phyloP scores from a whole-genome alignment of 2,329 filamentous ascomycete genomes.

The Fusarium chaquense region DNA sequence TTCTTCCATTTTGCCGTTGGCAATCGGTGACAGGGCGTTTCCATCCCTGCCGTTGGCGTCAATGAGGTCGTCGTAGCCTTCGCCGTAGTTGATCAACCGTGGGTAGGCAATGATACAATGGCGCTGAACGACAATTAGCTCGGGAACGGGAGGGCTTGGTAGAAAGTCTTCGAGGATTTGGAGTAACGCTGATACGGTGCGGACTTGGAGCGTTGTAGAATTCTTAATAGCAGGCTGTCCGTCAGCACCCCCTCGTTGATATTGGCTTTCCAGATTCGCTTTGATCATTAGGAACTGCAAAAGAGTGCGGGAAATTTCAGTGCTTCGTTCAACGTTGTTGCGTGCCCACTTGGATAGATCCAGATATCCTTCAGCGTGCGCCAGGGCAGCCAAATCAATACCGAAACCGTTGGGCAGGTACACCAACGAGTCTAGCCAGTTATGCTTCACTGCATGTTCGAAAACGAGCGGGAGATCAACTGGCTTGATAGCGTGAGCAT shows the following conservation, averaged over 20 bases:
- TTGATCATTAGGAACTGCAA: constrained; percentile 88
- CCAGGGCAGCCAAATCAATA: constrained; percentile 86
- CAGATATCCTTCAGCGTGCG: constrained; percentile 82
- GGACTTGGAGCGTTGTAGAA: constrained; percentile 83
- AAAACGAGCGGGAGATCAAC: constrained; percentile 58
- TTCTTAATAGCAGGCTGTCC: constrained; percentile 66
- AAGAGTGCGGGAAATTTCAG: constrained; percentile 77
- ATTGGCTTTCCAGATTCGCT: constrained; percentile 81
- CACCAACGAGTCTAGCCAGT: constrained; percentile 86
- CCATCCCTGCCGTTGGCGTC: constrained; percentile 84
- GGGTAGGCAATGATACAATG: constrained; percentile 94
- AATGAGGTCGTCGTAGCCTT: constrained; percentile 91
- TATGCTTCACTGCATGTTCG: constrained; percentile 79
- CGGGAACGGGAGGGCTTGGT: constrained; percentile 69
- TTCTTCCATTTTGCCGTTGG: constrained; percentile 94
- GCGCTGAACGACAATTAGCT: constrained; percentile 84
- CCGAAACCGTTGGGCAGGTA: constrained; percentile 85
- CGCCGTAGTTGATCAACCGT: constrained; percentile 94
- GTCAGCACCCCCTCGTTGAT: constrained; percentile 74
- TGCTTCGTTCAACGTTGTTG: constrained; percentile 73
- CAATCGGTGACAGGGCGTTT: constrained; percentile 82
- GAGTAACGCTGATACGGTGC: constrained; percentile 84
- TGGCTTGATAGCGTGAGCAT: constrained; percentile 82
- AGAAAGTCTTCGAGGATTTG: constrained; percentile 80
- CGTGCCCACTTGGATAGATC: constrained; percentile 86